phyloP scores from a whole-genome alignment of 2,329 filamentous ascomycete genomes.

The Hypoxylon sp. region DNA sequence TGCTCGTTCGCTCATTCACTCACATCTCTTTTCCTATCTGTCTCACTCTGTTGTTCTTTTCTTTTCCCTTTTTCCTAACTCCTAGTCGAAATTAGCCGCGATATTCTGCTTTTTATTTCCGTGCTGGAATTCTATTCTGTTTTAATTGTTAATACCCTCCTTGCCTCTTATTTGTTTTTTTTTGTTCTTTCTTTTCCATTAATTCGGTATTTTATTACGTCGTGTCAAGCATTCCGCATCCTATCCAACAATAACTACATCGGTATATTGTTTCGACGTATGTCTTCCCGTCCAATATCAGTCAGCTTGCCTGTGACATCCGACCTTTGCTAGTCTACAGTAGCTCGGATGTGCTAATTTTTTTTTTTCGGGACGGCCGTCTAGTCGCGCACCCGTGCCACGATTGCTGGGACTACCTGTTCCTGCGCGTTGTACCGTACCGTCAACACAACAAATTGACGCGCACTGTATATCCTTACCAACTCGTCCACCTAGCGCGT shows the following conservation, averaged over 20 bases:
- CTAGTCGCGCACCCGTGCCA: conserved; percentile 30
- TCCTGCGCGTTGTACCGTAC: conserved; percentile 19
- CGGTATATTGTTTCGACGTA: not conserved
- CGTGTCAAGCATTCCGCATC: not conserved
- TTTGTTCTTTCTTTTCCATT: too few species aligned
- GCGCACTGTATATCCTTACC: conserved; percentile 23
- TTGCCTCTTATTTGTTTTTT: too few species aligned
- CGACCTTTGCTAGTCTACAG: not conserved
- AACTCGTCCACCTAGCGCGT: conserved; percentile 21
- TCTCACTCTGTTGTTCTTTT: conserved; percentile 11
- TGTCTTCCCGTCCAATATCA: not conserved
- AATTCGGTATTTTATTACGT: not conserved
- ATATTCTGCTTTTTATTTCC: conserved; percentile 19
- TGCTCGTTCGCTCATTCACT: conserved; percentile 19
- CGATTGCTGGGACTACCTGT: conserved; percentile 25
- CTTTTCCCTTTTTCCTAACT: conserved; percentile 7
- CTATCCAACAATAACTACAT: not conserved
- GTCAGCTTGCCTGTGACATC: not conserved
- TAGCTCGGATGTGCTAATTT: conserved; percentile 2
- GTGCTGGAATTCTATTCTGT: conserved; percentile 23
- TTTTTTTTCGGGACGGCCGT: conserved; percentile 19
- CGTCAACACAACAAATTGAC: conserved; percentile 15
- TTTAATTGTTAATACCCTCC: conserved; percentile 33
- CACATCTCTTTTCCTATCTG: conserved; percentile 1
- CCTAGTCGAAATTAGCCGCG: conserved; percentile 12